These are phyloP conservation scores for Trichoderma harzianum DNA, from an alignment of 2,329 filamentous ascomycete genomes.

Conservation along the genomic window DNA sequence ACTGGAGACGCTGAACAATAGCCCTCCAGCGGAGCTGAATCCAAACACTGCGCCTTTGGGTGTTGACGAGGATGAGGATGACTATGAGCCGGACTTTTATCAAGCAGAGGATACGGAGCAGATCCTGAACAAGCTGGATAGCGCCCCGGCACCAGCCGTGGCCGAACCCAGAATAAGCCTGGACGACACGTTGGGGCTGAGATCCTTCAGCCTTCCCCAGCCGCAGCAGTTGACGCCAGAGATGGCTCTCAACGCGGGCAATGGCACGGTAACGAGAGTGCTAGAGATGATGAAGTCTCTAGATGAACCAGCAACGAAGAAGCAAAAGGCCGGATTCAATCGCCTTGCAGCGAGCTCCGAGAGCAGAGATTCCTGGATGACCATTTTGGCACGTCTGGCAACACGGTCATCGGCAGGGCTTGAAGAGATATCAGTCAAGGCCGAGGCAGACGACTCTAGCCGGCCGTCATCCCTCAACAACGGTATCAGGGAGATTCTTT, in stretches of 20 bases:
- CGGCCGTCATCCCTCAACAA: constrained; percentile 53
- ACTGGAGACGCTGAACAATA: constrained; percentile 43
- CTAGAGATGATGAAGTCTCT: constrained; percentile 73
- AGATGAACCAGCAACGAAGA: constrained; percentile 62
- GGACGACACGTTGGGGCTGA: constrained; percentile 57
- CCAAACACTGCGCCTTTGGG: constrained; percentile 59
- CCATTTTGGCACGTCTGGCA: constrained; percentile 78
- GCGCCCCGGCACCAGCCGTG: constrained; percentile 52
- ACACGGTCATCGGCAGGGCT: constrained; percentile 73
- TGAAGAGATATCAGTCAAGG: constrained; percentile 56
- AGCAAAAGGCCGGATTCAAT: constrained; percentile 71
- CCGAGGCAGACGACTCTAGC: constrained; percentile 52
- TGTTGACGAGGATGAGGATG: constrained; percentile 75
- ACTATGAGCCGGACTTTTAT: constrained; percentile 87
- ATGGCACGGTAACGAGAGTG: constrained; percentile 70
- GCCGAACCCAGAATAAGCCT: constrained; percentile 23
- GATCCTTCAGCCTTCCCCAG: constrained; percentile 74
- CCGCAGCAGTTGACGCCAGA: constrained; percentile 70
- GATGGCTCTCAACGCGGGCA: constrained; percentile 69
- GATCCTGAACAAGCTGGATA: constrained; percentile 72
- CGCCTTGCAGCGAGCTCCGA: constrained; percentile 80
- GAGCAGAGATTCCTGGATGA: constrained; percentile 87
- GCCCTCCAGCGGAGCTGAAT: constrained; percentile 47
- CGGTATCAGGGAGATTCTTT: constrained; percentile 75
- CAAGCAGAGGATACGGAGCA: constrained; percentile 75